Percentiles rank a stretch among this genome's conserved stretches.
phyloP scores from a whole-genome alignment of 352 stramenopile genomes.

The Phytophthora citrophthora region DNA sequence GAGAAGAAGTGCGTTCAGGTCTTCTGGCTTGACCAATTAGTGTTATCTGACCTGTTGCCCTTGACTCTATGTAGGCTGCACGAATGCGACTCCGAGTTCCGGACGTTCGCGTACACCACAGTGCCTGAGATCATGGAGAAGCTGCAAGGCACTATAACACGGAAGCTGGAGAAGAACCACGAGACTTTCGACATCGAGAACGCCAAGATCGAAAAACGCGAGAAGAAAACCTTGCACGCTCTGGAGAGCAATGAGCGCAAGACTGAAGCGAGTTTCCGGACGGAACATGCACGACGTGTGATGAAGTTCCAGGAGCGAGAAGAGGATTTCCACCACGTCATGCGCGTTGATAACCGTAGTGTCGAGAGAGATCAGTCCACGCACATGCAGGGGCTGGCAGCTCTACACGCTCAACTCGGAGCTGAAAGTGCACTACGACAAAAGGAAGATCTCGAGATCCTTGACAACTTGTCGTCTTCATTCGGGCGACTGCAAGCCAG shows the following conservation, averaged over 20 bases:
- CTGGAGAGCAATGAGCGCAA: constrained; percentile 73
- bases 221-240: constrained; percentile 84
- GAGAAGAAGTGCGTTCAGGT: constrained; percentile 49
- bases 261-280: constrained; percentile 64
- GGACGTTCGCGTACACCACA: constrained; percentile 80
- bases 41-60: background rate
- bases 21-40: too few relatives aligned
- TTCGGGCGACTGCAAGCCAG: constrained; percentile 82
- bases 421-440: constrained; percentile 58
- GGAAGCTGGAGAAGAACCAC: constrained; percentile 89
- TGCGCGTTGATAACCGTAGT: constrained; percentile 71
- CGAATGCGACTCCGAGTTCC: constrained; percentile 59
- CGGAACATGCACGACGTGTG: constrained; percentile 69
- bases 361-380: constrained; percentile 53
- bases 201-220: constrained; percentile 91
- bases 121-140: constrained; percentile 91
- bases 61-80: constrained; percentile 43
- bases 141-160: constrained; percentile 86
- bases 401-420: constrained; percentile 55
- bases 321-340: constrained; percentile 69
- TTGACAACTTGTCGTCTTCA: constrained; percentile 81
- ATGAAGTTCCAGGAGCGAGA: constrained; percentile 66
- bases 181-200: constrained; percentile 95
- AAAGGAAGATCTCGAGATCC: constrained; percentile 75
- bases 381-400: constrained; percentile 59